Evolutionary conservation across 495 filamentous ascomycete species (phyloP), one percentile per base, ranked within the genome.

Genomic region (Pseudevernia furfuracea): DNA sequence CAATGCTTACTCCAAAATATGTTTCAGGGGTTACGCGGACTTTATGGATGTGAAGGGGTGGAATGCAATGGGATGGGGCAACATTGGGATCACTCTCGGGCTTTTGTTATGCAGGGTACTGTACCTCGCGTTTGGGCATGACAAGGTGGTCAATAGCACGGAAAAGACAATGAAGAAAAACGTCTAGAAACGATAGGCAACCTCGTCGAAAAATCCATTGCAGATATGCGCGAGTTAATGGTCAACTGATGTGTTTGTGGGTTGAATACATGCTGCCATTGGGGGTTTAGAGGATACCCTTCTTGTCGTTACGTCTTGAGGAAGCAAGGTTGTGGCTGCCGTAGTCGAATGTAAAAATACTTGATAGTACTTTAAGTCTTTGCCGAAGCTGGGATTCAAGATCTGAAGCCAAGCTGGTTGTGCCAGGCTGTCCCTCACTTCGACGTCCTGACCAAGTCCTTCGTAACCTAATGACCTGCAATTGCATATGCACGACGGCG

Each of bases 401-500:
- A 53, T 53, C 49, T 28, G 49, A 19, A 53, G 46, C n/a, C n/a
- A 12, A 49, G 9, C 23, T 30, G 28, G n/a, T 48, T 46, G 6
- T 36, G 43, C n/a, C 43, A 37, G 10, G 32, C 43, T 34, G 10
- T 43, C 37, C n/a, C 19, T 19, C n/a, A 28, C 38, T 14, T 19
- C 60, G 53, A 43, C 19, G 30, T 55, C 23, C 37, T 55, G 37
- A n/a, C 34, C n/a, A 17, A 23, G 48, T 36, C 37, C 4, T 32
- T 19, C 7, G 10, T 2, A 23, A 21, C 32, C 48, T 58, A 71
- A 74, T 85, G 83, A 71, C 80, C 78, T 70, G 90, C 86, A 73
- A 91, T 76, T 69, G 87, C 80, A 68, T 85, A 78, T 64, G 93
- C 92, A 75, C 94, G 89, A 74, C 90, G 87, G 77, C 92, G 91